Evolutionary conservation across 495 filamentous ascomycete species (phyloP).

Genomic region (Annulohypoxylon moriforme): DNA sequence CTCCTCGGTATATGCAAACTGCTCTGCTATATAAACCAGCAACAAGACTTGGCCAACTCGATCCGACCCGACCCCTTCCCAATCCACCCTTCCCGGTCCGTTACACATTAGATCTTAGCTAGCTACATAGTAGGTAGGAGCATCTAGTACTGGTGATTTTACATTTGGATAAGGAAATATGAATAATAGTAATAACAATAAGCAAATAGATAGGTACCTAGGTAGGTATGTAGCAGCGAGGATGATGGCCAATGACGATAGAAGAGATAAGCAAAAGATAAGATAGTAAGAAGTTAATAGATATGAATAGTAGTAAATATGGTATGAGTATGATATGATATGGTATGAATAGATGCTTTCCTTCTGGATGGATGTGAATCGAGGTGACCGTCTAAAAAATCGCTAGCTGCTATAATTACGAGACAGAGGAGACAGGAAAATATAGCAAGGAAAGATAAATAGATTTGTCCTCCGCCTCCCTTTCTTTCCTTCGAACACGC

Average conservation of each 20-base stretch:
- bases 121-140: neutral
- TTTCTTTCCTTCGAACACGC: conserved; percentile 4
- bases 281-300: conserved; percentile 2
- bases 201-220: neutral
- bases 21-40: conserved; percentile 5
- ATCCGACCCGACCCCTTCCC: neutral
- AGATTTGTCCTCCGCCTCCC: conserved; percentile 12
- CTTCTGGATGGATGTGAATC: conserved; percentile 43
- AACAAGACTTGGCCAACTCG: neutral
- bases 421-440: conserved; percentile 22
- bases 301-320: conserved; percentile 7
- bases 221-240: neutral
- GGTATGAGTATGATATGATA: conserved; percentile 1
- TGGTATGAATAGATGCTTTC: conserved; percentile 33
- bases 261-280: neutral
- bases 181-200: neutral
- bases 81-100: neutral
- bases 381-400: conserved; percentile 42
- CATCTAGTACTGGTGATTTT: conserved; percentile 18
- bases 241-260: neutral
- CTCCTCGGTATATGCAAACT: neutral
- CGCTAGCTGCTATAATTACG: conserved; percentile 41
- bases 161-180: conserved; percentile 1
- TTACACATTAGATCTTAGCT: conserved; percentile 31
- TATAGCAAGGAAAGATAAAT: conserved; percentile 17